Percentiles rank a stretch among this genome's conserved stretches.
Evolutionary conservation across 2,329 filamentous ascomycete genomes (phyloP).

Genomic region (Ceratocystis eucalypticola): DNA sequence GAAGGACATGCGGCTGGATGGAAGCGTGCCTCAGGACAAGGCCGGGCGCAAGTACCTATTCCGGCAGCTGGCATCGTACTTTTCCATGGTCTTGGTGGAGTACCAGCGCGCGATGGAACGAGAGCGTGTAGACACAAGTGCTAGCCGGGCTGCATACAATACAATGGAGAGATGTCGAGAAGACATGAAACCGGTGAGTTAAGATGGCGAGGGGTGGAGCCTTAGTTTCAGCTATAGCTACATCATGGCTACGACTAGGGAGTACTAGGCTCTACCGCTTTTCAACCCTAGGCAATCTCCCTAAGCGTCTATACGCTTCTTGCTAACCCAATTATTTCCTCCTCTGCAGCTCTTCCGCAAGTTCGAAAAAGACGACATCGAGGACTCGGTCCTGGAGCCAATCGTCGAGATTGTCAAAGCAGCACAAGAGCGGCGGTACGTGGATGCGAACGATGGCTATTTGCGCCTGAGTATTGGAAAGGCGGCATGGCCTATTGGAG

Average conservation of each 20-base stretch:
- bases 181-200: slow-evolving; percentile 61
- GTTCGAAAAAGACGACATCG: slow-evolving; percentile 67
- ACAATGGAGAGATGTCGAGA: slow-evolving; percentile 79
- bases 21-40: slow-evolving; percentile 46
- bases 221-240: too few relatives aligned
- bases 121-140: slow-evolving; percentile 48
- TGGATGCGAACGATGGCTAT: slow-evolving; percentile 94
- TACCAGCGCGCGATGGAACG: slow-evolving; percentile 71
- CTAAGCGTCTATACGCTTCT: background rate
- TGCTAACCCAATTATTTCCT: slow-evolving; percentile 12
- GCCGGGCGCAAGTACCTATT: slow-evolving; percentile 59
- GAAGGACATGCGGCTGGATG: slow-evolving; percentile 73
- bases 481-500: slow-evolving; percentile 96
- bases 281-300: background rate
- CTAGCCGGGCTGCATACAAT: slow-evolving; percentile 67
- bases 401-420: slow-evolving; percentile 85
- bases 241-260: too few relatives aligned
- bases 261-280: background rate
- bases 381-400: slow-evolving; percentile 64
- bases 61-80: slow-evolving; percentile 84
- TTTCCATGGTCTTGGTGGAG: slow-evolving; percentile 84
- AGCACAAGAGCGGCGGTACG: slow-evolving; percentile 80
- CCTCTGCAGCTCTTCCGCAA: slow-evolving; percentile 58
- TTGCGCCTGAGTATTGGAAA: slow-evolving; percentile 86
- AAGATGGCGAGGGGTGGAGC: background rate